Evolutionary conservation across 2,329 filamentous ascomycete genomes (phyloP), one percentile per base, ranked within the genome.

Genomic region (Xylaria sp.): DNA sequence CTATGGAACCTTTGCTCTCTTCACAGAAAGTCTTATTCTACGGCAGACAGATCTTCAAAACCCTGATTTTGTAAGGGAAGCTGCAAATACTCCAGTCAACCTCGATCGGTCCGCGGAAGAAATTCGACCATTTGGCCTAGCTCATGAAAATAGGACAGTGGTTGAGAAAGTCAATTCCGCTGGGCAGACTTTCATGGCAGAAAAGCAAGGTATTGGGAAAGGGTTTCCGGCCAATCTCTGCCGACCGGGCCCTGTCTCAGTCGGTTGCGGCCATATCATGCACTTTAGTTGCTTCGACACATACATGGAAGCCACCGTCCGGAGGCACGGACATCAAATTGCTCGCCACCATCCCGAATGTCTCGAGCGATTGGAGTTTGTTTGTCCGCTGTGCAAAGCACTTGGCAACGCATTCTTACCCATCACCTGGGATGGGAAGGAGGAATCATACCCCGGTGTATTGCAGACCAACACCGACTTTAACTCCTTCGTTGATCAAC

Each of bases 251-350:
- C 92, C 95, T 0, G 91, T 98, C 1, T 93, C 94, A 12, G 93
- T 92, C 44, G 94, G 95, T 10, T 99, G 96, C 80, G 96, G 96
- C 2, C 96, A 99, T 80, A 97, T 99, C 77, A 99, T 99, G 96
- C 96, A 99, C 80, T 98, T 93, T 79, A 90, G 89, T 74, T 99
- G 96, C 81, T 99, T 99, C 78, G 94, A 98, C 76, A 89, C 92
- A 50, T 99, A 98, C 77, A 92, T 93, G 73, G 89, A 92, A 55
- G 94, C 95, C 3, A 97, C 94, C 0, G 86, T 91, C 63, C 88
- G 94, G 69, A 89, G 96, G 48, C 97, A 99, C 78, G 89, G 88
- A 23, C 93, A 96, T 76, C 96, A 99, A 79, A 97, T 99, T 79
- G 94, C 96, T 8, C 89, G 96, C 15, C 93, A 97, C 75, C 96